Evolutionary conservation across 139 green algal species (phyloP), one percentile per base, ranked within the genome.

Genomic region (Parachlorella kessleri): DNA sequence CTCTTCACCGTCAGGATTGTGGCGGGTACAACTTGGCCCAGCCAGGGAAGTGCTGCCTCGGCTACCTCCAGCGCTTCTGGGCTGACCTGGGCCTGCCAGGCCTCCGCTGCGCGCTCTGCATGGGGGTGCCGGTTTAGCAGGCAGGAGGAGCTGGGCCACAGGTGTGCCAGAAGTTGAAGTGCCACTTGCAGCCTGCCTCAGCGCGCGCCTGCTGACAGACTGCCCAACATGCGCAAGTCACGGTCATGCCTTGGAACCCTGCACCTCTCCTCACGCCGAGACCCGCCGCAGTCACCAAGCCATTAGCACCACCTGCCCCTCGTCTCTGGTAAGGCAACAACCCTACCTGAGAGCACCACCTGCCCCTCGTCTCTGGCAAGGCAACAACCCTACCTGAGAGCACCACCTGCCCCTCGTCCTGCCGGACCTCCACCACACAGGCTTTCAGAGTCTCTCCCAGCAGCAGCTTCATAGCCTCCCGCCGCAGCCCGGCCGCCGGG

Each of bases 1-100:
- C 40, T 48, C 77, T 72, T 83, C 7, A 85, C 77, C 3, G 35
- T n/a, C 33, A 75, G 73, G 23, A 83, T 70, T 66, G 55, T 63
- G 26, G 28, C 41, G 28, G 41, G 24, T 9, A 75, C 69, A 14
- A 75, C 41, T 8, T 59, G 42, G 14, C n/a, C 54, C 24, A 81
- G 55, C 42, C 14, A 18, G 48, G 48, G 48, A 18, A 59, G 48
- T 14, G 48, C 48, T 14, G 48, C 48, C 14, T 14, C 48, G 14
- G 48, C 48, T 18, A 59, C 48, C 48, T 59, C 48, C 14, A 35
- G 18, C 5, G 24, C 71, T 70, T 59, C 26, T 77, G 23, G 33
- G 71, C 69, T 0, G 37, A 35, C 70, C 26, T 28, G 28, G 63
- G 18, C 14, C 48, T 59, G 63, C 63, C 28, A 18, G 63, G 63